A percentile compares a stretch with the other conserved stretches of the same genome.
phyloP scores from a whole-genome alignment of 306 rosid species.

The Astragalus glycyphyllos region DNA sequence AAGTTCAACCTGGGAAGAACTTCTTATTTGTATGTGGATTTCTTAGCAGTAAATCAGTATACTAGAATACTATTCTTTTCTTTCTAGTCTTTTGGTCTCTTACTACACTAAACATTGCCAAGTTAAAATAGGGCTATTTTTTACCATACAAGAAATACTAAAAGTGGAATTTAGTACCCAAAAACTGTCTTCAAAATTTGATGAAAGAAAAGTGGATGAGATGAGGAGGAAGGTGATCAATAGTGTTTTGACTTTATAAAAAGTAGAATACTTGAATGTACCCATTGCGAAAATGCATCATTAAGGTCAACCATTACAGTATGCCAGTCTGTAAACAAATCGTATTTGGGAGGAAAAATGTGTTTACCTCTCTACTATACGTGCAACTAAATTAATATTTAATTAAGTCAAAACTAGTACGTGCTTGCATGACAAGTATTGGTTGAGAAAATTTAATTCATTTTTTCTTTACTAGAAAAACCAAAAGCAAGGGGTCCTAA shows the following conservation, averaged over 20 bases:
- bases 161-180: too few species aligned
- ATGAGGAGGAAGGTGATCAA: background rate
- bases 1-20: constrained; percentile 19
- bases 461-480: constrained; percentile 41
- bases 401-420: constrained; percentile 21
- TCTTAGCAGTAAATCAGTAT: background rate
- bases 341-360: constrained; percentile 24
- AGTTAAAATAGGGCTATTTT: too few species aligned
- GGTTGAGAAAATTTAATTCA: constrained; percentile 22
- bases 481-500: constrained; percentile 32
- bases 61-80: background rate
- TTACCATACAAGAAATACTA: too few species aligned
- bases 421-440: constrained; percentile 62
- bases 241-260: constrained; percentile 16
- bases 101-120: too few species aligned
- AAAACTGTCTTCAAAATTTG: too few species aligned
- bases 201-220: background rate
- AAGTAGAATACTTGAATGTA: constrained; percentile 29
- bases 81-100: too few species aligned
- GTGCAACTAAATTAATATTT: constrained; percentile 45
- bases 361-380: constrained; percentile 31
- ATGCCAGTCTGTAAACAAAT: constrained; percentile 18
- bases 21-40: constrained; percentile 21
- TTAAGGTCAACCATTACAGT: constrained; percentile 8
- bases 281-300: background rate